These are phyloP conservation scores for Nemania sp. DNA, from an alignment of 2,329 filamentous ascomycete species.

Conservation along the genomic window DNA sequence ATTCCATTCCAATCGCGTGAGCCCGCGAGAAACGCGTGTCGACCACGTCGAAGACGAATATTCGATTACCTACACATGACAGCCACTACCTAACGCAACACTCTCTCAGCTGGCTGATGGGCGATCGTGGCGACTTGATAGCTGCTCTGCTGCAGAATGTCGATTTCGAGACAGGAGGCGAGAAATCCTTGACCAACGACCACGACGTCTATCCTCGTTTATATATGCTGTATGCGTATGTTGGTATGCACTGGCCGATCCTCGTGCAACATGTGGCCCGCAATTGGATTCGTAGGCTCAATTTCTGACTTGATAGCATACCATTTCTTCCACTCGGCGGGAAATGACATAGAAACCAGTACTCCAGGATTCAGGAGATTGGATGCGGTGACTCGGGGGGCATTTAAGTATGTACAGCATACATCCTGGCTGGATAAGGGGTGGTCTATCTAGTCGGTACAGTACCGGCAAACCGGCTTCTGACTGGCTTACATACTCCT, in stretches of 20 bases:
- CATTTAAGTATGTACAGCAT: conserved; percentile 27
- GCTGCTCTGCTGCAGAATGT: conserved; percentile 6
- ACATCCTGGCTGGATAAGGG: no score
- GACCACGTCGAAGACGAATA: conserved; percentile 28
- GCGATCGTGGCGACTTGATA: background rate
- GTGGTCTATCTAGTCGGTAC: no score
- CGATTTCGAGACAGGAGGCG: conserved; percentile 11
- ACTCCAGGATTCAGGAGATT: conserved; percentile 24
- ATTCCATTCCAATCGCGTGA: conserved; percentile 11
- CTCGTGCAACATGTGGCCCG: conserved; percentile 24
- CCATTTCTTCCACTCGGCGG: conserved; percentile 6
- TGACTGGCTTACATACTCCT: no score
- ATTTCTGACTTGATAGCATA: conserved; percentile 17
- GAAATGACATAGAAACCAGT: conserved; percentile 15
- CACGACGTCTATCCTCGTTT: conserved; percentile 2
- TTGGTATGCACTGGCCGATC: conserved; percentile 20
- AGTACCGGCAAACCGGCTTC: conserved; percentile 10
- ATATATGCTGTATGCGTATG: no score
- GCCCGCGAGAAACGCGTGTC: conserved; percentile 9
- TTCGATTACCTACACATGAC: conserved; percentile 10
- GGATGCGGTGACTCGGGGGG: conserved; percentile 18
- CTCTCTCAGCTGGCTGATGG: background rate
- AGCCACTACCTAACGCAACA: background rate
- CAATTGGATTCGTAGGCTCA: conserved; percentile 11
- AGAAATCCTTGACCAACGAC: conserved; percentile 14